Percentiles rank a stretch among this genome's conserved stretches.
Conservation (phyloP, 495 filamentous ascomycete genomes). For the Rhypophila decipiens region DNA sequence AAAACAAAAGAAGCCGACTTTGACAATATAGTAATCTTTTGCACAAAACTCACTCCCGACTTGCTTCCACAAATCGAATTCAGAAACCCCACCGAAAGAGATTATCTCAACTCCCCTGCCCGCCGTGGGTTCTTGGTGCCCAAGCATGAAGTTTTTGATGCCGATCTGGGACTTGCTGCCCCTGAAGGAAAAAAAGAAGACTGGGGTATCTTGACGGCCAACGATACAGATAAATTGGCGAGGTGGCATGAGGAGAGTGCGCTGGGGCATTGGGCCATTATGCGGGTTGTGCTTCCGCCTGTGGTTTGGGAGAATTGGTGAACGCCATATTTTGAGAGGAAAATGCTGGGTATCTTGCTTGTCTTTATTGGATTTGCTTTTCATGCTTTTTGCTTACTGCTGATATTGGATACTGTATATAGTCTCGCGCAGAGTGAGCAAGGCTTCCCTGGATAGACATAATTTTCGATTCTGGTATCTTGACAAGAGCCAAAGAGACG, state of each 20-base stretch:
- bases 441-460: too few species aligned
- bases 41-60: slow-evolving; percentile 41
- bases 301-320: slow-evolving; percentile 87
- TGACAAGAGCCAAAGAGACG: too few species aligned
- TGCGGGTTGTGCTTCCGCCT: slow-evolving; percentile 75
- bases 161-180: slow-evolving; percentile 32
- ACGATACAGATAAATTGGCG: slow-evolving; percentile 53
- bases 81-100: slow-evolving; percentile 55
- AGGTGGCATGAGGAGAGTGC: slow-evolving; percentile 70
- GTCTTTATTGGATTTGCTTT: background rate
- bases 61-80: slow-evolving; percentile 61
- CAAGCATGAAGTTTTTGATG: slow-evolving; percentile 60
- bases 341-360: background rate
- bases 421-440: too few species aligned
- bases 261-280: slow-evolving; percentile 81
- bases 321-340: slow-evolving; percentile 7
- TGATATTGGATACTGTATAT: too few species aligned
- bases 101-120: slow-evolving; percentile 66
- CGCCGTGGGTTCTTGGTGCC: slow-evolving; percentile 66
- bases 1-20: slow-evolving; percentile 55
- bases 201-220: slow-evolving; percentile 50
- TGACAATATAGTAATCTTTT: slow-evolving; percentile 84
- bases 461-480: too few species aligned
- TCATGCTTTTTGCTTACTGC: background rate
- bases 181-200: too few species aligned